Evolutionary conservation across 768 basidiomycete species (phyloP).

Genomic region (Termitomyces sp.): DNA sequence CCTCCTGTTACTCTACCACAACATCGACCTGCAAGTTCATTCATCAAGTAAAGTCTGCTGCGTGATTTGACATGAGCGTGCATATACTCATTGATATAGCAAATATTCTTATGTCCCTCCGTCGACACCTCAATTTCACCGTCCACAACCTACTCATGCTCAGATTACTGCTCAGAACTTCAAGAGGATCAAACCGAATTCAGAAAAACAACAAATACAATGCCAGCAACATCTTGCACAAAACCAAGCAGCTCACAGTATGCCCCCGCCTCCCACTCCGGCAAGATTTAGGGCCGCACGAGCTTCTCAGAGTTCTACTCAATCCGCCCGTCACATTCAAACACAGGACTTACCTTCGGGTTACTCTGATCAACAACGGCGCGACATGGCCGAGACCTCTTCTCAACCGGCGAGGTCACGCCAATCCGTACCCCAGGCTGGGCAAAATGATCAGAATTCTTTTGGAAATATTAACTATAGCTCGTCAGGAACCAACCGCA

Average conservation of each 20-base stretch:
- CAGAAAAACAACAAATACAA: slow-evolving; percentile 16
- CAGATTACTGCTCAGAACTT: slow-evolving; percentile 39
- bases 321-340: slow-evolving; percentile 3
- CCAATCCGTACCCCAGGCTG: slow-evolving; percentile 8
- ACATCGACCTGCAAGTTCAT: slow-evolving; percentile 34
- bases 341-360: slow-evolving; percentile 10
- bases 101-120: slow-evolving; percentile 63
- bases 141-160: slow-evolving; percentile 33
- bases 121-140: slow-evolving; percentile 34
- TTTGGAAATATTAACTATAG: slow-evolving; percentile 8
- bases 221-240: slow-evolving; percentile 9
- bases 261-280: slow-evolving; percentile 19
- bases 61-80: slow-evolving; percentile 9
- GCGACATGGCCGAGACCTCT: slow-evolving; percentile 49
- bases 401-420: slow-evolving; percentile 36
- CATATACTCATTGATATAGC: slow-evolving; percentile 33
- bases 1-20: slow-evolving; percentile 7
- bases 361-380: slow-evolving; percentile 19
- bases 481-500: slow-evolving; percentile 4
- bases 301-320: slow-evolving; percentile 3
- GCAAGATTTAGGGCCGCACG: slow-evolving; percentile 22
- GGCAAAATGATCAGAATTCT: slow-evolving; percentile 5
- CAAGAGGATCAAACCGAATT: slow-evolving; percentile 26
- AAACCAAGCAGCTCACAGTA: slow-evolving; percentile 11
- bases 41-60: slow-evolving; percentile 21